Conservation (phyloP, 176 grass and related monocot genomes). For the Triticum urartu region DNA sequence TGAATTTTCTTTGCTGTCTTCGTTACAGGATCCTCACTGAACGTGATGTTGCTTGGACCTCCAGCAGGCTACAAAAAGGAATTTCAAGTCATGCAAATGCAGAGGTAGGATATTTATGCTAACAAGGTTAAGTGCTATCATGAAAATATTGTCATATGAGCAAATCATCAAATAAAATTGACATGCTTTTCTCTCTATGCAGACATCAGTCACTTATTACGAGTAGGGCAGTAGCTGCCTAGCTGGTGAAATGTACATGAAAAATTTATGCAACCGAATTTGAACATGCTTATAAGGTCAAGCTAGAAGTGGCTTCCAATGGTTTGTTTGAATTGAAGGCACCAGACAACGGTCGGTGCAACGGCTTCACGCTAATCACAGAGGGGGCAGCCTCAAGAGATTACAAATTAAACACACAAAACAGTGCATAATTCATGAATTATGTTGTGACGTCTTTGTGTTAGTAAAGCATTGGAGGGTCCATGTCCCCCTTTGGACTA, state of each 20-base stretch:
- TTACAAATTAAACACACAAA: background rate
- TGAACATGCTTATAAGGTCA: background rate
- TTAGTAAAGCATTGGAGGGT: background rate
- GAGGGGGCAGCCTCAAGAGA: background rate
- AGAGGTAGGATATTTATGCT: constrained; percentile 12
- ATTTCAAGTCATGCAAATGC: constrained; percentile 12
- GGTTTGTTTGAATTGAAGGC: background rate
- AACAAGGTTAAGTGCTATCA: background rate
- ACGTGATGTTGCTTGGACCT: constrained; percentile 68
- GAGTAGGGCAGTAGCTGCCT: background rate
- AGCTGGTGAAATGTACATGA: background rate
- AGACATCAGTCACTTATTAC: background rate
- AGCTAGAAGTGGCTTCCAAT: background rate
- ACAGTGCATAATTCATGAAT: background rate
- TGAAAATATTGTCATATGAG: background rate
- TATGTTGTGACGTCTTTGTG: background rate
- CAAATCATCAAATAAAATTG: background rate
- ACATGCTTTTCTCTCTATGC: background rate
- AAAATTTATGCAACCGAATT: background rate
- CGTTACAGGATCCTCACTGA: constrained; percentile 53
- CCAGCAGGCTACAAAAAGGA: constrained; percentile 60
- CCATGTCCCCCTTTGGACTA: background rate
- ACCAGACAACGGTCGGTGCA: background rate
- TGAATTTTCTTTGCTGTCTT: constrained; percentile 80
- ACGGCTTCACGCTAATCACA: background rate